Evolutionary conservation across 371 early-diverging fungal species (phyloP).

Genomic region (Sanchytrium tribonematis): DNA sequence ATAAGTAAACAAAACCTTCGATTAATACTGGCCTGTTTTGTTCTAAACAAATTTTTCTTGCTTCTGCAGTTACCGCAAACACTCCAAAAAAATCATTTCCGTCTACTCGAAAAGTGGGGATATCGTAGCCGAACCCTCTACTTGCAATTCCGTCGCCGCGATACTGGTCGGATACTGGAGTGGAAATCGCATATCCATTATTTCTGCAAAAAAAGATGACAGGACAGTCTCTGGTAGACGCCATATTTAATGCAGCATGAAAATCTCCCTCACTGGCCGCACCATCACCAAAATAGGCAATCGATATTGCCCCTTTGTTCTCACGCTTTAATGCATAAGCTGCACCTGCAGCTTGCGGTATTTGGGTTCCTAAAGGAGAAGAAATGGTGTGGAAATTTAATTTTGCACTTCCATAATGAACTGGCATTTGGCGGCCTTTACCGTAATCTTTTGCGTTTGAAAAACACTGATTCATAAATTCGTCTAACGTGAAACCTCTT

Average conservation of each 20-base stretch:
- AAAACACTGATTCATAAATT: constrained; percentile 86
- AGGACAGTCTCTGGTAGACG: constrained; percentile 63
- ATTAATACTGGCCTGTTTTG: constrained; percentile 65
- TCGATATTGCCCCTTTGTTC: constrained; percentile 37
- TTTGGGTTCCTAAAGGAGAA: constrained; percentile 78
- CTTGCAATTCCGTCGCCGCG: constrained; percentile 80
- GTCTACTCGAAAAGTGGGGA: constrained; percentile 80
- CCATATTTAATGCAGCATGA: constrained; percentile 88
- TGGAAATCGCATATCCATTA: constrained; percentile 93
- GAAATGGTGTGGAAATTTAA: constrained; percentile 83
- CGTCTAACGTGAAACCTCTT: constrained; percentile 68
- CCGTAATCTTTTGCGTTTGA: constrained; percentile 58
- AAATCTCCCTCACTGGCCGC: constrained; percentile 93
- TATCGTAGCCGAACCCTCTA: constrained; percentile 84
- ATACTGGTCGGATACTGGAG: constrained; percentile 77
- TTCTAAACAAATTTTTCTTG: constrained; percentile 44
- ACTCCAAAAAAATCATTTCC: constrained; percentile 83
- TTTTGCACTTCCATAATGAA: constrained; percentile 66
- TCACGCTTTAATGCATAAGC: constrained; percentile 74
- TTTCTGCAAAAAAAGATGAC: constrained; percentile 89
- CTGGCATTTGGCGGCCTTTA: constrained; percentile 93
- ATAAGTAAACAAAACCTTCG: constrained; percentile 86
- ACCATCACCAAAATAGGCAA: constrained; percentile 93
- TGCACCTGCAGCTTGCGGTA: constrained; percentile 92
- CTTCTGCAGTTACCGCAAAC: constrained; percentile 60